Percentiles rank a stretch among this genome's conserved stretches.
Evolutionary conservation across 1,284 basidiomycete species (phyloP).

Genomic region (Schizopora paradoxa): DNA sequence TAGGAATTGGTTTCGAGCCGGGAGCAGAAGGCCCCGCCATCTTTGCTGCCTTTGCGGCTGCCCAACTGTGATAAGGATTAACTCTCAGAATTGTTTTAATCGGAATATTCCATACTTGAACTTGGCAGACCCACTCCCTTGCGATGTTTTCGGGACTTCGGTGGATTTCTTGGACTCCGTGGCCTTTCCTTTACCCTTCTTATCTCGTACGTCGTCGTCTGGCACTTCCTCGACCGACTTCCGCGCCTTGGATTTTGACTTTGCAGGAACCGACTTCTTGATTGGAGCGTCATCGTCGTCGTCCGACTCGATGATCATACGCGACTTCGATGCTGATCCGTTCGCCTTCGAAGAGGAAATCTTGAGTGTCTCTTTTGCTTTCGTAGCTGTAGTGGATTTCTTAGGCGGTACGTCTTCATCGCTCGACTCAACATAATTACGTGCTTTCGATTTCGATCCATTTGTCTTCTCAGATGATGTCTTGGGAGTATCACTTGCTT

Average conservation of each 20-base stretch:
- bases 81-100: no score
- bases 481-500: neutral
- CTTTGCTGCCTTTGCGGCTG: constrained; percentile 58
- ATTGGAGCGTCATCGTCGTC: neutral
- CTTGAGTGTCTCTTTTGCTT: constrained; percentile 5
- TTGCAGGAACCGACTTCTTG: constrained; percentile 26
- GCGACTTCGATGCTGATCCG: neutral
- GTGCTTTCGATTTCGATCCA: neutral
- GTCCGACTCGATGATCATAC: neutral
- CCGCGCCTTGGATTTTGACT: constrained; percentile 21
- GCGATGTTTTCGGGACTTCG: constrained; percentile 23
- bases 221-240: constrained; percentile 17
- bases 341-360: constrained; percentile 3
- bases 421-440: neutral
- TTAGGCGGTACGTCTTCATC: neutral
- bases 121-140: constrained; percentile 19
- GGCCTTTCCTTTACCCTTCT: constrained; percentile 19
- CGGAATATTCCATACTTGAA: constrained; percentile 25
- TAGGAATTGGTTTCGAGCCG: constrained; percentile 81
- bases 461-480: constrained; percentile 5
- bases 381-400: no score
- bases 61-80: constrained; percentile 49
- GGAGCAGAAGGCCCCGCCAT: constrained; percentile 68
- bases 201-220: constrained; percentile 25
- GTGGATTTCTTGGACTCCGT: constrained; percentile 10